Conservation (phyloP, 23 red algal genomes). For the Gracilariopsis chorda region DNA sequence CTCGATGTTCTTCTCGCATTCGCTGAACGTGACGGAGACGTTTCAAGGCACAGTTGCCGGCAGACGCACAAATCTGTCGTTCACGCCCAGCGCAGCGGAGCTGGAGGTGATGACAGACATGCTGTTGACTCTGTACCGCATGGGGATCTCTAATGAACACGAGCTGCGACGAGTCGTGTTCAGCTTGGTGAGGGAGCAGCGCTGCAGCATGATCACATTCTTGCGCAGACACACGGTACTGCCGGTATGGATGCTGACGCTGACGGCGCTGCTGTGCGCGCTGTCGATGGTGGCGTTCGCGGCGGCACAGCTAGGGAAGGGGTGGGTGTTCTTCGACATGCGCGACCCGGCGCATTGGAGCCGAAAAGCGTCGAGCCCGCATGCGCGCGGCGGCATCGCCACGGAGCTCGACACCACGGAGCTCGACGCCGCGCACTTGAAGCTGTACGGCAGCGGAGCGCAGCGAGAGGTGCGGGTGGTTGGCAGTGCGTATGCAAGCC, state of each 20-base stretch:
- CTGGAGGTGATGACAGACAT: not conserved
- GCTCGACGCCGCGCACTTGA: too few relatives aligned
- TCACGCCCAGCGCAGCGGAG: not conserved
- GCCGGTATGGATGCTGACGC: not conserved
- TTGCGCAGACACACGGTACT: not conserved
- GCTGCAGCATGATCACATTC: not conserved
- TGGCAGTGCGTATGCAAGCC: too few relatives aligned
- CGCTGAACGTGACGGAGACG: not conserved
- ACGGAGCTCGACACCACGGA: too few relatives aligned
- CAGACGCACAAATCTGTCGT: not conserved
- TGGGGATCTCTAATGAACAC: not conserved
- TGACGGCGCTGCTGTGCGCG: not conserved
- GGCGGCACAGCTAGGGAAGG: not conserved
- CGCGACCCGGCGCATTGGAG: not conserved
- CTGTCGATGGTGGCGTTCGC: not conserved
- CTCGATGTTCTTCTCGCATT: not conserved
- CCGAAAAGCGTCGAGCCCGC: too few relatives aligned
- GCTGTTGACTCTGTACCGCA: not conserved
- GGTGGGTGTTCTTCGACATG: not conserved
- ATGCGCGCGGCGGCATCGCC: too few relatives aligned
- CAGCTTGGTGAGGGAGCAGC: not conserved
- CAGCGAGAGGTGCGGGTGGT: too few relatives aligned
- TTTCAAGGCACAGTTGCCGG: not conserved
- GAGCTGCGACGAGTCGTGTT: not conserved
- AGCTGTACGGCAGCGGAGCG: too few relatives aligned